These are phyloP conservation scores for Trichophyton rubrum DNA, from an alignment of 2,329 filamentous ascomycete species.

Conservation along the genomic window DNA sequence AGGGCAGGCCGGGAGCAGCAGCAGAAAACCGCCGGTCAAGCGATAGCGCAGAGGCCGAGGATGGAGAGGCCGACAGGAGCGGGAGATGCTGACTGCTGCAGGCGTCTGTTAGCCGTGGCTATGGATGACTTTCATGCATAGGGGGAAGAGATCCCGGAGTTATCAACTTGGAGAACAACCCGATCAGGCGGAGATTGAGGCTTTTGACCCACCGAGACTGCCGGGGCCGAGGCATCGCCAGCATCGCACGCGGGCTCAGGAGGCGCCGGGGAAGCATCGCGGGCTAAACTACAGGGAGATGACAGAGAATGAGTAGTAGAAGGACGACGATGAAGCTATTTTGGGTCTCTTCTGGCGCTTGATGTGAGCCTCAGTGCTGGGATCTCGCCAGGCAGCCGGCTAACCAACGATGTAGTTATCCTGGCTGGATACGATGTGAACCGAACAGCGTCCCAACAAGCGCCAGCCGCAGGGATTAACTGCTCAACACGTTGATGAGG, in stretches of 20 bases:
- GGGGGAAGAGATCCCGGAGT: neutral
- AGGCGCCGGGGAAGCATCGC: neutral
- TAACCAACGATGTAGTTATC: too few species aligned
- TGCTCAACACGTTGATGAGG: neutral
- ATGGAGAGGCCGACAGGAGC: neutral
- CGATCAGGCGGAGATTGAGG: neutral
- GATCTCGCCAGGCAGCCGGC: too few species aligned
- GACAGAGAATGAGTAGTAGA: too few species aligned
- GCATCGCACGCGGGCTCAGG: neutral
- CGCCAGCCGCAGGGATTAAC: neutral
- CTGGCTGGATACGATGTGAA: too few species aligned
- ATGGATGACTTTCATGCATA: neutral
- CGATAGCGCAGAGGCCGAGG: neutral
- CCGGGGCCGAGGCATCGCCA: neutral
- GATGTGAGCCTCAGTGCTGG: too few species aligned
- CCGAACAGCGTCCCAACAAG: neutral
- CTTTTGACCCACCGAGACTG: neutral
- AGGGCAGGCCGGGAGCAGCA: neutral
- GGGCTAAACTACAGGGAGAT: too few species aligned
- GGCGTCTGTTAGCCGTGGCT: neutral
- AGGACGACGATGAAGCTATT: too few species aligned
- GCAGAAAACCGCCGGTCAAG: neutral
- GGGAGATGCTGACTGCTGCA: neutral
- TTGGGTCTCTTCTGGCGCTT: too few species aligned
- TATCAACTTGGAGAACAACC: neutral